Evolutionary conservation across 352 stramenopile species (phyloP), one percentile per base, ranked within the genome.

Genomic region (Phytophthora ramorum): DNA sequence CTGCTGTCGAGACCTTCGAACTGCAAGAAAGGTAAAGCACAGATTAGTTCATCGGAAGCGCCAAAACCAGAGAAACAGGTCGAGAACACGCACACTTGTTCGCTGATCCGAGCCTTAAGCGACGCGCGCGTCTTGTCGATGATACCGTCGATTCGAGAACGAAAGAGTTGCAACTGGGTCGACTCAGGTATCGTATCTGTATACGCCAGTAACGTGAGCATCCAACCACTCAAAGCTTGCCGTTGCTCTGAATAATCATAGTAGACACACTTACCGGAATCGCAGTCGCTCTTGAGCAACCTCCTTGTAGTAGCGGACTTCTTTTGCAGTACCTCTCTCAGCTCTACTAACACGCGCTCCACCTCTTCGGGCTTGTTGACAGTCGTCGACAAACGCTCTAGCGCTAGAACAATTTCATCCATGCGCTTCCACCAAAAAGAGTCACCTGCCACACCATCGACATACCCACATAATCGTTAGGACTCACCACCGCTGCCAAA

Each of bases 331-430:
- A 92, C 56, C 19, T 73, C 49, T 58, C 79, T 86, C 19, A 87
- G 78, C 26, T 90, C 78, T 22, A 66, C 63, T 34, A 91, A 48
- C 8, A 92, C 60, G 2, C 74, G 63, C 47, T 90, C 75, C 24
- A 91, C 68, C 50, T 91, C 79, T 19, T 90, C 72, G 0, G 78
- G 78, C n/a, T 85, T 85, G 28, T 78, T 85, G 4, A 90, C 77
- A 17, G 68, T 58, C 26, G 61, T 47, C 7, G 72, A 73, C 10
- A 92, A 59, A 2, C 72, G 69, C 34, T 92, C 84, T 28, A 91
- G 64, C 51, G 69, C 63, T 32, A 73, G 20, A 41, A 92, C 62
- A 9, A 64, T 88, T 16, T 80, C 69, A 38, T 90, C 73, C 32
- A 91, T 69, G 38, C 75, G 73, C 9, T 85, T 73, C 84, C 81